These are phyloP conservation scores for Russula brevipes DNA, from an alignment of 768 basidiomycete genomes.

Conservation along the genomic window DNA sequence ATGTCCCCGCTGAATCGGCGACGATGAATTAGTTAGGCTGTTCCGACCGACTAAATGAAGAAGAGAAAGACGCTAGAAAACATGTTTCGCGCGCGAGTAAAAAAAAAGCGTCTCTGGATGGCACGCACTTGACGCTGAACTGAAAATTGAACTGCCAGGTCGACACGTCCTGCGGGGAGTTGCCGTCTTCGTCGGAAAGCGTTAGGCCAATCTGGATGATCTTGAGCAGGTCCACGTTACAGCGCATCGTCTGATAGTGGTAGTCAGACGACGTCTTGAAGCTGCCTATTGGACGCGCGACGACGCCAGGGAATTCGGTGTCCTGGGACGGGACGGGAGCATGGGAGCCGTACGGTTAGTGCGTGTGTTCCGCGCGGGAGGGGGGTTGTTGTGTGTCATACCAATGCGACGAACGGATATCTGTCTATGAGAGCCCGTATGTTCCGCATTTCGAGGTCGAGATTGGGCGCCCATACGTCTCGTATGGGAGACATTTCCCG, in stretches of 20 bases:
- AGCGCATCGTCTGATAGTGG: conserved; percentile 99
- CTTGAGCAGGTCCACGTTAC: conserved; percentile 96
- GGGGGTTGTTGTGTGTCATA: conserved; percentile 33
- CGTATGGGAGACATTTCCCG: conserved; percentile 70
- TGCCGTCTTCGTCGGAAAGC: conserved; percentile 88
- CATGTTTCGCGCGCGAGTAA: neutral
- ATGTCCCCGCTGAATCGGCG: conserved; percentile 75
- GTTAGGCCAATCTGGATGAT: conserved; percentile 98
- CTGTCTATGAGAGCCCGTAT: conserved; percentile 83
- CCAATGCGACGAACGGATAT: conserved; percentile 96
- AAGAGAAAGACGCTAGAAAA: too few relatives aligned
- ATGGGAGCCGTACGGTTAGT: conserved; percentile 25
- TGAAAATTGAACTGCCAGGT: conserved; percentile 99
- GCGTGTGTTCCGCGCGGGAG: conserved; percentile 21
- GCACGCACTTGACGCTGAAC: conserved; percentile 77
- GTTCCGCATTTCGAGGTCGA: conserved; percentile 86
- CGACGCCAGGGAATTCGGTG: conserved; percentile 98
- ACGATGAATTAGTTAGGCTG: neutral
- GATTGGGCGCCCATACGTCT: conserved; percentile 93
- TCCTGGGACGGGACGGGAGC: conserved; percentile 52
- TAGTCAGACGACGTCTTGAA: conserved; percentile 98
- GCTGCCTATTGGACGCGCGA: conserved; percentile 91
- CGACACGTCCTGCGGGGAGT: conserved; percentile 81
- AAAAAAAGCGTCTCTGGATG: neutral
- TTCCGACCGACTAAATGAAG: too few relatives aligned